Base-by-base conservation (phyloP, 2,329 filamentous ascomycete genomes). In the Hypomyces perniciosus region DNA sequence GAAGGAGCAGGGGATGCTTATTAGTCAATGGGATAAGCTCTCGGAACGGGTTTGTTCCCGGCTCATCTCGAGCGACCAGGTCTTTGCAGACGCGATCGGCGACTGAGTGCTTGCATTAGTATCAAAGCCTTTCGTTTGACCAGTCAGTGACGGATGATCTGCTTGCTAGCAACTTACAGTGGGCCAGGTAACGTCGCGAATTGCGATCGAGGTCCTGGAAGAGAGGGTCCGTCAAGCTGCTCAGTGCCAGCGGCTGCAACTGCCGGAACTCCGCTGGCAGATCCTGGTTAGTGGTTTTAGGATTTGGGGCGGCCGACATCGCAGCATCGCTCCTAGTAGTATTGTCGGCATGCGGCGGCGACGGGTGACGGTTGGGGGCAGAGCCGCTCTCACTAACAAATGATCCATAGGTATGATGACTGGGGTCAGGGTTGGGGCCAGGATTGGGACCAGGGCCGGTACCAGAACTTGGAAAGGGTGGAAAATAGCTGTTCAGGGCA, bases 41-140 rank as follows among this genome's bases (percentile, higher is more conserved):
- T 48, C 72, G 69, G 48, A 77, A 77, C 3, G 75, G 75, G 50
- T 78, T 78, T 52, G 61, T 65, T 37, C 66, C 68, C 6, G 69
- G 68, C 4, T 66, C 67, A 61, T 77, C 75, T 57, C 76, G 70
- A 48, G 73, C 68, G 37, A 77, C 73, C 44, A 82, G 71, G 57
- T 81, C 78, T 61, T 75, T 72, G 62, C 78, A 81, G 50, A 83
- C 67, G 46, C 74, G 64, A 52, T 70, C 60, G 61, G 71, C 62
- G 68, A 77, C 68, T 77, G 46, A 38, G 12, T 20, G 9, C 8
- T 12, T 47, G 34, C 39, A 45, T 53, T 53, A 53, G 51, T 30
- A 44, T 30, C 40, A 38, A 51, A 35, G 7, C 12, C 35, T n/a
- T 52, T 33, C 29, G 6, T 27, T 34, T 28, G 40, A 13, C 34